Base-by-base conservation (phyloP, 345 rosid species). In the Moricandia arvensis region DNA sequence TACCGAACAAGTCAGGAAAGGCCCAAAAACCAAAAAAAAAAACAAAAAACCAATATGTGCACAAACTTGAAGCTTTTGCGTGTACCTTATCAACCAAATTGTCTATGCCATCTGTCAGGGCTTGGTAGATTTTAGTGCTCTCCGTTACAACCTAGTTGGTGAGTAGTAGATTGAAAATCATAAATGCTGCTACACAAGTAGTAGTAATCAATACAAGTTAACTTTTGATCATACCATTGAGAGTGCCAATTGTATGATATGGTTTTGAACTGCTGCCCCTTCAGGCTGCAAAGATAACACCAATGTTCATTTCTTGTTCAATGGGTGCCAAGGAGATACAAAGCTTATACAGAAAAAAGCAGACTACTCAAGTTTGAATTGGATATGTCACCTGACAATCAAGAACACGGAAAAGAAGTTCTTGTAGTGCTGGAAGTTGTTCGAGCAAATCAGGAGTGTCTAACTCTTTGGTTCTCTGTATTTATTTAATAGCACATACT, bases 81-180 rank as follows among this genome's bases (percentile, higher is more conserved):
- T 21, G 24, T 83, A 92, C 99, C 96, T 95, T 95, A 82, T 95
- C 98, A 75, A 92, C 93, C 80, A 95, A 86, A 86, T 92, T 95
- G 76, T 87, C 86, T 27, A 86, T 82, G 63, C 97, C 99, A 77
- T 92, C 96, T 75, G 66, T 87, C 64, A 95, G 80, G 69, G 99
- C 99, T 83, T 90, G 97, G 75, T 90, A 87, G 70, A 95, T 80
- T 82, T 89, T 95, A 63, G 85, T 82, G 82, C 98, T 95, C 84
- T 95, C 99, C 53, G 91, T 74, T 74, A 93, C 84, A 82, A 95
- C 97, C 99, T 94, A 75, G 69, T 80, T 60, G 34, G 18, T 68
- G 65, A 58, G 12, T 18, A 37, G 7, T 2, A 73, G 2, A 45
- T 24, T 4, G 16, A 55, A 65, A 33, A 67, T 16, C 26, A 34